Percentiles rank a stretch among this genome's conserved stretches.
These are phyloP conservation scores for Termitomyces sp. DNA, from an alignment of 1,284 basidiomycete species.

Conservation along the genomic window DNA sequence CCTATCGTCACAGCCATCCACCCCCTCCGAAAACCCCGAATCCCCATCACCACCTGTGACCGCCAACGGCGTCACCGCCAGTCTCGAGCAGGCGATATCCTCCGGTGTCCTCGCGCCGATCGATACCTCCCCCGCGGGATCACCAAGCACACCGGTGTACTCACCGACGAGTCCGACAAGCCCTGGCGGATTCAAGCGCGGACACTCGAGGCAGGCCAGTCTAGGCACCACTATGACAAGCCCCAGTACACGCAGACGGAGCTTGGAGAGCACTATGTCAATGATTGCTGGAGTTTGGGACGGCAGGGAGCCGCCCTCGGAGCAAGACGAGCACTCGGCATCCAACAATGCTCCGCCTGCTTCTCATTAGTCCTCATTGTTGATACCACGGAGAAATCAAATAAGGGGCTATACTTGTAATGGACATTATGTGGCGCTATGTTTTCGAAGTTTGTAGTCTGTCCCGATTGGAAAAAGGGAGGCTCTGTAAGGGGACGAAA, in stretches of 20 bases:
- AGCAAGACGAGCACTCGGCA: slow-evolving; percentile 32
- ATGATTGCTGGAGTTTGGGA: slow-evolving; percentile 90
- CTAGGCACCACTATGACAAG: slow-evolving; percentile 96
- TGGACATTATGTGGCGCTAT: too few relatives aligned
- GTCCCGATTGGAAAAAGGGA: too few relatives aligned
- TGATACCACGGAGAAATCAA: neutral
- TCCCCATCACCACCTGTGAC: slow-evolving; percentile 48
- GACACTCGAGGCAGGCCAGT: slow-evolving; percentile 84
- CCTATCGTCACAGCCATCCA: slow-evolving; percentile 45
- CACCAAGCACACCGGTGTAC: slow-evolving; percentile 21
- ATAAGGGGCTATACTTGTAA: too few relatives aligned
- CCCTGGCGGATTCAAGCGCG: slow-evolving; percentile 54
- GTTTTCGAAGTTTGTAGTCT: too few relatives aligned
- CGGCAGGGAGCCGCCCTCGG: slow-evolving; percentile 42
- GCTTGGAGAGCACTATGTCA: slow-evolving; percentile 93
- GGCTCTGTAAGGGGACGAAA: too few relatives aligned
- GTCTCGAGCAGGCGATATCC: slow-evolving; percentile 46
- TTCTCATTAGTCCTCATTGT: neutral
- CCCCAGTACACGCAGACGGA: slow-evolving; percentile 88
- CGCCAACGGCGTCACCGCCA: slow-evolving; percentile 48
- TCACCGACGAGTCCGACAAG: slow-evolving; percentile 31
- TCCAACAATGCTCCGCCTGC: slow-evolving; percentile 3
- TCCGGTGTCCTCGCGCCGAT: slow-evolving; percentile 27
- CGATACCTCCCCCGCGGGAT: slow-evolving; percentile 26
- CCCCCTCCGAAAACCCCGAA: slow-evolving; percentile 45